Evolutionary conservation across 2,329 filamentous ascomycete genomes (phyloP), one percentile per base, ranked within the genome.

Genomic region (Furcasterigmium sp.): DNA sequence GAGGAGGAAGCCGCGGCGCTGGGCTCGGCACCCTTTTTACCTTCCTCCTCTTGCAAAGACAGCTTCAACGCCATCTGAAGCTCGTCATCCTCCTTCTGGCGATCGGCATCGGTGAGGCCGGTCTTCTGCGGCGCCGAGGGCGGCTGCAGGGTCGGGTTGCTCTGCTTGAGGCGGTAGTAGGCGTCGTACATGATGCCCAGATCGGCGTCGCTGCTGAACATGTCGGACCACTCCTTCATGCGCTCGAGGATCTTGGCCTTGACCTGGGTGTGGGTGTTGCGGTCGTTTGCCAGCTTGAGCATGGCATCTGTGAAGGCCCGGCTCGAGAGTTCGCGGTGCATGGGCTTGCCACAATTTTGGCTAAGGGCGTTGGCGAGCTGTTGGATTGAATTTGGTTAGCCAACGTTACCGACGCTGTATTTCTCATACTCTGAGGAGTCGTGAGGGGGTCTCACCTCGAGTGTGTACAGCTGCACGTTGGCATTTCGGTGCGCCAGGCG

Each of bases 111-210:
- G 37, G 91, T 96, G 49, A 98, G 89, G 53, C 89, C 83, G 48
- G 85, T 87, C 75, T 98, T 98, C 56, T 85, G 85, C 4, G 93
- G 93, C 52, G 95, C 95, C 44, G 90, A 95, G 1, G 93, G 93
- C 14, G 91, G 79, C 50, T 95, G 88, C 42, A 98, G 69, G 52
- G 88, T 91, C 3, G 93, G 93, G 68, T 98, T 91, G 78, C 64
- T 68, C 63, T 73, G 71, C 73, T 95, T 94, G 50, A 97, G 73
- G 61, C 85, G 88, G 69, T 84, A 84, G 65, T 91, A 97, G 46
- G 91, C 91, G 59, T 95, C 88, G 62, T 91, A 86, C 93, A 98
- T 98, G 61, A 98, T 95, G 15, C 93, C 93, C 47, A 98, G 78
- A 60, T 96, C 91, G 10, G 90, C 80, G 60, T 96, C 89, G 47